Evolutionary conservation across 306 rosid genomes (phyloP).

Genomic region (Betula pendula): DNA sequence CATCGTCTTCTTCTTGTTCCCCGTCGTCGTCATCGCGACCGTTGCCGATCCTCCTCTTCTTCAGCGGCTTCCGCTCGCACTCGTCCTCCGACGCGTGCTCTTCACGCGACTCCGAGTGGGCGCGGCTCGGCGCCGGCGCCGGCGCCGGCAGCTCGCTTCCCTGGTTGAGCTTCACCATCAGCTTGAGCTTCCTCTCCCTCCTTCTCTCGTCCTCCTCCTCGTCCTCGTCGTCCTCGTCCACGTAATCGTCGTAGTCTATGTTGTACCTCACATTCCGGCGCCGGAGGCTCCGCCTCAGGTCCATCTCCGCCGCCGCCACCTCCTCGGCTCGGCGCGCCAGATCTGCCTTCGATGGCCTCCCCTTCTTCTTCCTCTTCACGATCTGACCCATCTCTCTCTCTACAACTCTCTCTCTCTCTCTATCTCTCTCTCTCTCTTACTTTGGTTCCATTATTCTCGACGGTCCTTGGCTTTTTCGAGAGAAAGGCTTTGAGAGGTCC

Average conservation of each 20-base stretch:
- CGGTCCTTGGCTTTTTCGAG: conserved; percentile 46
- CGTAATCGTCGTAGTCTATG: conserved; percentile 80
- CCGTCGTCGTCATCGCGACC: conserved; percentile 35
- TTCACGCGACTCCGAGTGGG: conserved; percentile 45
- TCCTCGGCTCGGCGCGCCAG: conserved; percentile 76
- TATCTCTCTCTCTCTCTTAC: conserved; percentile 35
- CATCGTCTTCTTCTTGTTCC: conserved; percentile 24
- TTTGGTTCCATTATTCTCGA: conserved; percentile 71
- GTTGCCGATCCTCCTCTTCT: conserved; percentile 47
- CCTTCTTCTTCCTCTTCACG: conserved; percentile 99
- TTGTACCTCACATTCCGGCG: conserved; percentile 84
- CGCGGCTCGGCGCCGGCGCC: conserved; percentile 4
- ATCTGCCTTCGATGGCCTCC: conserved; percentile 95
- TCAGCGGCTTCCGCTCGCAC: conserved; percentile 46
- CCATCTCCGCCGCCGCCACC: conserved; percentile 43
- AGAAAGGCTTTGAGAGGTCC: conserved; percentile 55
- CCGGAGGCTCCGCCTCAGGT: conserved; percentile 83
- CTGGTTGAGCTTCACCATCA: conserved; percentile 76
- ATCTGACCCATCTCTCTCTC: conserved; percentile 81
- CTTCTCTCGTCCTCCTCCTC: conserved; percentile 72
- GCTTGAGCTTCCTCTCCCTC: conserved; percentile 87
- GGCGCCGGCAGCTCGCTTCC: conserved; percentile 28
- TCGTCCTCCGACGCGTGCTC: conserved; percentile 40
- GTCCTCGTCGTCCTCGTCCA: conserved; percentile 69
- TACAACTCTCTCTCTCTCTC: conserved; percentile 34